Base-by-base conservation (phyloP, 1,284 basidiomycete species). In the Meira nashicola region DNA sequence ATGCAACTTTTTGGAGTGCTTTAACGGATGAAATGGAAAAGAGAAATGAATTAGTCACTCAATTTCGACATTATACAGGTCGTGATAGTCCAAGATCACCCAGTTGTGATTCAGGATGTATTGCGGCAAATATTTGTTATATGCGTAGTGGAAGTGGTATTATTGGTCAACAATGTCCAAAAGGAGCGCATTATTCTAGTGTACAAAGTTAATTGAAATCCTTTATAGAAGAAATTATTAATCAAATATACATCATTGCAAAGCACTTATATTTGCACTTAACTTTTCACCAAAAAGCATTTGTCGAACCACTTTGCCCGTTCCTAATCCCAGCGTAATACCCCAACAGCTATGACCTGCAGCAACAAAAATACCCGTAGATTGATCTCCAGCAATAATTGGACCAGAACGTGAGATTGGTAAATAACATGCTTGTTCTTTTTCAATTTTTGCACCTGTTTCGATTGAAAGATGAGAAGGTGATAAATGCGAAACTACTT, bases 1-100 rank as follows among this genome's bases (percentile, higher is more conserved):
- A 90, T 67, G 87, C 86, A 15, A 89, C 89, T 5, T 90, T 87
- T 85, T 90, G 88, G 88, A 87, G 89, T 68, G 82, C 79, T 25
- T 84, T 90, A 43, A 90, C 89, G 2, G 87, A 90, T 80, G 80
- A 79, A 53, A 89, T 90, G 88, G 81, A 83, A 65, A 73, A 77
- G 3, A 81, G 89, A 63, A 73, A 82, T 1, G 81, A 82, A 23
- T 80, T 90, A 5, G 83, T 89, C 2, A 65, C 88, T 83, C 81
- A 80, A 21, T 90, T 89, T 80, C 87, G 85, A 62, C 83, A 82
- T 0, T 83, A 86, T 69, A 88, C 89, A 77, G 87, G 88, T 49
- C 88, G 89, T 77, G 82, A 83, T 58, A 87, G 86, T 7, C 23
- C 50, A 19, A 53, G 7, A 25, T 83, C 83, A 28, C 75, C 80